These are phyloP conservation scores for Fusarium sp. DNA, from an alignment of 2,329 filamentous ascomycete species.

Conservation along the genomic window DNA sequence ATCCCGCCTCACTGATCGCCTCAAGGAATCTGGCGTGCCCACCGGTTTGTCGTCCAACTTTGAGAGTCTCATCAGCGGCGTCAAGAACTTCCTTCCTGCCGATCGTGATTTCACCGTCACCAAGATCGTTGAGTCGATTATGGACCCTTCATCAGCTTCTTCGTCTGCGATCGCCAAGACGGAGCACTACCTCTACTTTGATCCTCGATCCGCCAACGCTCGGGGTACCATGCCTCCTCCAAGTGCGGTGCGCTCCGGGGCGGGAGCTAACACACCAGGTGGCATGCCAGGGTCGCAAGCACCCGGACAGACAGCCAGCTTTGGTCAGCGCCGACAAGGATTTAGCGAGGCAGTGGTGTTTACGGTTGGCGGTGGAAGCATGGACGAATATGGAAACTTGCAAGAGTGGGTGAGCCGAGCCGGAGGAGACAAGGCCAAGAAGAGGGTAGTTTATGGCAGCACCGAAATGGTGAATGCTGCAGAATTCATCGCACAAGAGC, in stretches of 20 bases:
- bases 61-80: slow-evolving; percentile 91
- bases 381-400: slow-evolving; percentile 98
- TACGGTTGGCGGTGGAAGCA: slow-evolving; percentile 93
- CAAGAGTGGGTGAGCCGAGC: slow-evolving; percentile 94
- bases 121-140: slow-evolving; percentile 97
- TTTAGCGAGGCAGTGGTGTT: slow-evolving; percentile 95
- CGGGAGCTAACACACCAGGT: slow-evolving; percentile 56
- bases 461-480: slow-evolving; percentile 81
- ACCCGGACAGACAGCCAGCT: slow-evolving; percentile 80
- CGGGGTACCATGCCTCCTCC: slow-evolving; percentile 90
- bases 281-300: slow-evolving; percentile 61
- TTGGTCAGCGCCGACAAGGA: slow-evolving; percentile 89
- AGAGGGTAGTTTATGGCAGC: slow-evolving; percentile 92
- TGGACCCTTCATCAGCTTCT: slow-evolving; percentile 92
- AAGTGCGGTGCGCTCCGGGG: slow-evolving; percentile 64
- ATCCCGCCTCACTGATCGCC: slow-evolving; percentile 89
- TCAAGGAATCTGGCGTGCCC: slow-evolving; percentile 89
- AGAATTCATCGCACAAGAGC: slow-evolving; percentile 72
- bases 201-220: slow-evolving; percentile 92
- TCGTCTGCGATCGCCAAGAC: slow-evolving; percentile 96
- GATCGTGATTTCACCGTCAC: slow-evolving; percentile 97
- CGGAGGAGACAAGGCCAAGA: slow-evolving; percentile 71
- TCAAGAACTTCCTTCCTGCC: slow-evolving; percentile 97
- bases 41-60: slow-evolving; percentile 79
- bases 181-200: slow-evolving; percentile 96